Evolutionary conservation across 148 eudicot genomes (phyloP), one percentile per base, ranked within the genome.

Genomic region (Rhododendron williamsianum): DNA sequence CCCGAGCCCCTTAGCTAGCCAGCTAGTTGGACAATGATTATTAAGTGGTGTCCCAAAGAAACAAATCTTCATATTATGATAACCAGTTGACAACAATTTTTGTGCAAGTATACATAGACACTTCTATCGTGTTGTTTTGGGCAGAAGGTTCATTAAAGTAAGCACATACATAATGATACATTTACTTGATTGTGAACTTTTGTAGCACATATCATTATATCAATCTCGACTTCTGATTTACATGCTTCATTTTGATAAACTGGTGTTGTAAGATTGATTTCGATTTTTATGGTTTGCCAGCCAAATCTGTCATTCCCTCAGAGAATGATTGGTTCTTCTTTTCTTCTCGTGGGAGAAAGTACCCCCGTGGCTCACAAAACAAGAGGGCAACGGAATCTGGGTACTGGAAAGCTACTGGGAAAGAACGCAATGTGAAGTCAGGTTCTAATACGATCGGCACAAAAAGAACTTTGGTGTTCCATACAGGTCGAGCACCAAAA

Each of bases 381-480:
- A 96, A 88, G 85, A 90, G 98, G 89, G 98, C 98, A 19, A 96
- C 99, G 2, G 92, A 92, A 86, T 90, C 86, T 83, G 99, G 99
- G 9, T 96, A 96, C 76, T 96, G 99, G 99, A 96, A 96, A 84
- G 98, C 98, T 51, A 96, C 99, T 0, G 98, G 97, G 46, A 96
- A 94, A 81, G 96, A 93, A 83, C 93, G 99, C 35, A 86, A 83
- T 54, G 96, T 96, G 3, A 96, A 96, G 85, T 92, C 93, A 30
- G 96, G 98, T 65, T 84, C 92, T 0, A 87, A 84, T 69, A 6
- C 86, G 11, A 91, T 96, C 78, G 99, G 99, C 46, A 92, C 96
- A 10, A 96, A 95, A 86, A 91, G 98, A 85, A 96, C 97, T 25
- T 87, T 96, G 73, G 99, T 96, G 27, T 96, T 96, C 83, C 98